A percentile compares a stretch with the other conserved stretches of the same genome.
Evolutionary conservation across 2,329 filamentous ascomycete genomes (phyloP).

Genomic region (Aspergillus ustus): DNA sequence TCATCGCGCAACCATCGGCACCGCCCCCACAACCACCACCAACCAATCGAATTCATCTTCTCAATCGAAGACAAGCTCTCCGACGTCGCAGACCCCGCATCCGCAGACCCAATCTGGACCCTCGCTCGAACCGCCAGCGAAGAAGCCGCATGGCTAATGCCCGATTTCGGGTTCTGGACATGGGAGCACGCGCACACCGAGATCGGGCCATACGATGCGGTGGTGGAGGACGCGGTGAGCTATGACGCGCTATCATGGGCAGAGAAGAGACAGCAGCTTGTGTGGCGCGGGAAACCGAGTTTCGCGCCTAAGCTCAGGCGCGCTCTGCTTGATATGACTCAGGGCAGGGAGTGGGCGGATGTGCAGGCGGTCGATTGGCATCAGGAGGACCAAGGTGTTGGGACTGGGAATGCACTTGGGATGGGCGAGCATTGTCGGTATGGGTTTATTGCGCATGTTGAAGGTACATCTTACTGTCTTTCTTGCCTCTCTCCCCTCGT

Average conservation of each 20-base stretch:
- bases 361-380: constrained; percentile 49
- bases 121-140: constrained; percentile 47
- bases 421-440: constrained; percentile 60
- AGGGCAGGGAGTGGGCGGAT: constrained; percentile 52
- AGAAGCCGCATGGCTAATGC: constrained; percentile 55
- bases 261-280: constrained; percentile 48
- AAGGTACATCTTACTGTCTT: constrained; percentile 44
- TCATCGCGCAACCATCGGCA: too few relatives aligned
- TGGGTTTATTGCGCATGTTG: constrained; percentile 58
- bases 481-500: not conserved
- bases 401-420: constrained; percentile 48
- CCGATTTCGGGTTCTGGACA: constrained; percentile 58
- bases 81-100: constrained; percentile 39
- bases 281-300: constrained; percentile 55
- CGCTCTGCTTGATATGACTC: constrained; percentile 44
- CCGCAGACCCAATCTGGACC: constrained; percentile 47
- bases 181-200: constrained; percentile 47
- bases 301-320: constrained; percentile 47
- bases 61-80: constrained; percentile 49
- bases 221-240: constrained; percentile 36
- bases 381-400: constrained; percentile 8
- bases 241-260: constrained; percentile 32
- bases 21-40: too few relatives aligned
- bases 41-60: constrained; percentile 51
- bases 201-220: constrained; percentile 43